These are phyloP conservation scores for Flaveria ramosissima DNA, from an alignment of 129 eudicot genomes.

Conservation along the genomic window DNA sequence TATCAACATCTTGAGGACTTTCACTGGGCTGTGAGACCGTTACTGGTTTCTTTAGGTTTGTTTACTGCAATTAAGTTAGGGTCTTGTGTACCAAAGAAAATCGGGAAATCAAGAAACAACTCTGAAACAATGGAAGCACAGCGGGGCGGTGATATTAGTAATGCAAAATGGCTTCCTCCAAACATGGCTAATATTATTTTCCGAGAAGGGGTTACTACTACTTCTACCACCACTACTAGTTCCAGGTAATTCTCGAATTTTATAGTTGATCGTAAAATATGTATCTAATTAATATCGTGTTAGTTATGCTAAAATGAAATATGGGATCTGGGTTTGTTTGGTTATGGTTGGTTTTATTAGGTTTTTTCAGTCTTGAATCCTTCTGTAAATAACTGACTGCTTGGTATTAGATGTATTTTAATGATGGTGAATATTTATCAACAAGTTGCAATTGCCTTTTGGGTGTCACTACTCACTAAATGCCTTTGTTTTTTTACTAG, in stretches of 20 bases:
- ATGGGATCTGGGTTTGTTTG: constrained; percentile 28
- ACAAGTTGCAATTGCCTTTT: constrained; percentile 5
- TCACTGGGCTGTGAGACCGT: constrained; percentile 97
- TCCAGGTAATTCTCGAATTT: constrained; percentile 30
- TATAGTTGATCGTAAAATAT: not conserved
- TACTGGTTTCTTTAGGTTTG: constrained; percentile 71
- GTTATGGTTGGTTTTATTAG: constrained; percentile 10
- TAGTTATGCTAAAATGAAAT: constrained; percentile 18
- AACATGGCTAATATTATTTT: constrained; percentile 64
- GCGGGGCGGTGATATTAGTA: constrained; percentile 41
- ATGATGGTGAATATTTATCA: constrained; percentile 16
- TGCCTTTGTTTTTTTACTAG: not conserved
- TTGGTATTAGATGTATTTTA: constrained; percentile 26
- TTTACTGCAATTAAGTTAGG: constrained; percentile 75
- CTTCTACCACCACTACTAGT: constrained; percentile 20
- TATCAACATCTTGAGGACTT: constrained; percentile 91
- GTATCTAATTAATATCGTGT: not conserved
- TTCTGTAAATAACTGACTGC: constrained; percentile 33
- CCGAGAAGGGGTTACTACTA: constrained; percentile 41
- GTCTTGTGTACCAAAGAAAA: constrained; percentile 48
- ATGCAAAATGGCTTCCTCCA: constrained; percentile 66
- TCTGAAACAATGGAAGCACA: constrained; percentile 26
- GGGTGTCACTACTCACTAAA: not conserved
- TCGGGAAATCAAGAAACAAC: constrained; percentile 42
- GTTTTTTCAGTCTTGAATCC: constrained; percentile 18